Evolutionary conservation across 768 basidiomycete genomes (phyloP), one percentile per base, ranked within the genome.

Genomic region (Xerocomus potaroensis): DNA sequence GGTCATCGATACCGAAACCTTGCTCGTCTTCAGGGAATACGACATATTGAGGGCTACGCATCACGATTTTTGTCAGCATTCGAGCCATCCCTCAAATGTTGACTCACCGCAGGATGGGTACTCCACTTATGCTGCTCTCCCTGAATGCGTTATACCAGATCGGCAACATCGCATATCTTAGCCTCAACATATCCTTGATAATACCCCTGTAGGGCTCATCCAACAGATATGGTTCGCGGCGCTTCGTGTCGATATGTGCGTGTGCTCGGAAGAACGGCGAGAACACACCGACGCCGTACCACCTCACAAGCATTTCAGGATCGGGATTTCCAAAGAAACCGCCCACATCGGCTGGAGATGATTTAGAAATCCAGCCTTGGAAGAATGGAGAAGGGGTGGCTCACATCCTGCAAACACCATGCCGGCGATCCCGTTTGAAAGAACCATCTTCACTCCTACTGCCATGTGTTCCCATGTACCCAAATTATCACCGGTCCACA

Each of bases 401-500:
- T 60, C 64, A 96, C 94, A 85, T 54, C 96, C 96, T 19, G 81
- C 74, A 63, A 94, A 99, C 23, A 83, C 78, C 81, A 97, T 87
- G 18, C 96, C 95, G 8, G 80, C 91, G 36, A 99, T 82, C 33
- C 84, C 83, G 58, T 90, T 87, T 10, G 90, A 76, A 27, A 99
- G 72, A 2, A 94, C 83, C 87, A 99, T 98, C 65, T 94, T 88
- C 49, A 95, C 75, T 12, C 92, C 91, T 15, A 90, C 89, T 9
- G 81, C 80, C 82, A 99, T 93, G 61, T 99, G 96, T 48, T 93
- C 92, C 96, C 96, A 99, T 1, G 90, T 92, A 15, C 95, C 91
- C 22, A 95, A 72, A 65, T 98, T 98, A 68, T 99, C 96, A 15
- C 96, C 96, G 8, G 95, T 98, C 96, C 96, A 99, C 78, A 96